Conservation (phyloP, 306 rosid genomes). For the Urtica urens region DNA sequence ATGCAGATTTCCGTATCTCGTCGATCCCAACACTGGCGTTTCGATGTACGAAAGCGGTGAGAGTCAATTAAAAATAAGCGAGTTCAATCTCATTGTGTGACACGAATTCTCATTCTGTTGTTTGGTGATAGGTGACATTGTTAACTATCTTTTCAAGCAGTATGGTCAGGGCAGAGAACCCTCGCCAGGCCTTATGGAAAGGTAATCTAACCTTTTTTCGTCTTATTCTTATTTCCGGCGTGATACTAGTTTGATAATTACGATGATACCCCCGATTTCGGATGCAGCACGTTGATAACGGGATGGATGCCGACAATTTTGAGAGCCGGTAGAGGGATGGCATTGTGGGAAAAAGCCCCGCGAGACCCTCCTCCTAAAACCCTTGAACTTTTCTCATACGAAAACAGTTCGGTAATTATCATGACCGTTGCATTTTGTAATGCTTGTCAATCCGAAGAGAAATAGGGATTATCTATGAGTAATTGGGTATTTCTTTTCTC, state of each 20-base stretch:
- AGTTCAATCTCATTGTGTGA: slow-evolving; percentile 2
- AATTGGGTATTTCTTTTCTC: too few relatives aligned
- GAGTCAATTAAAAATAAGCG: slow-evolving; percentile 22
- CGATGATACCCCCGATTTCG: background rate
- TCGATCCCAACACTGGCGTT: slow-evolving; percentile 52
- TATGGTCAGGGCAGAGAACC: slow-evolving; percentile 67
- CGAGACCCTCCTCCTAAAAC: slow-evolving; percentile 48
- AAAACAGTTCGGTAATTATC: slow-evolving; percentile 54
- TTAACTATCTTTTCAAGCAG: slow-evolving; percentile 62
- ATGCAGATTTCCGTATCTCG: slow-evolving; percentile 89
- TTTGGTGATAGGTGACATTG: slow-evolving; percentile 67
- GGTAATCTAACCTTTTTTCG: slow-evolving; percentile 34
- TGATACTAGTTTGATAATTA: background rate
- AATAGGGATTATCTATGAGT: too few relatives aligned
- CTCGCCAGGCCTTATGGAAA: slow-evolving; percentile 63
- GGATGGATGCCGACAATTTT: slow-evolving; percentile 90
- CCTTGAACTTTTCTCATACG: slow-evolving; percentile 81
- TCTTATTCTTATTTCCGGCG: background rate
- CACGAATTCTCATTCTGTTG: slow-evolving; percentile 12
- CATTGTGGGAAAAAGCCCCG: slow-evolving; percentile 56
- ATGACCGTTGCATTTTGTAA: too few relatives aligned
- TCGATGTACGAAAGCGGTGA: slow-evolving; percentile 84
- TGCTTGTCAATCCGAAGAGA: too few relatives aligned
- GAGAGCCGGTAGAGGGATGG: slow-evolving; percentile 90
- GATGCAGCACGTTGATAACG: slow-evolving; percentile 63